These are phyloP conservation scores for Erythrophleum ivorense DNA, from an alignment of 331 rosid genomes.

Conservation along the genomic window DNA sequence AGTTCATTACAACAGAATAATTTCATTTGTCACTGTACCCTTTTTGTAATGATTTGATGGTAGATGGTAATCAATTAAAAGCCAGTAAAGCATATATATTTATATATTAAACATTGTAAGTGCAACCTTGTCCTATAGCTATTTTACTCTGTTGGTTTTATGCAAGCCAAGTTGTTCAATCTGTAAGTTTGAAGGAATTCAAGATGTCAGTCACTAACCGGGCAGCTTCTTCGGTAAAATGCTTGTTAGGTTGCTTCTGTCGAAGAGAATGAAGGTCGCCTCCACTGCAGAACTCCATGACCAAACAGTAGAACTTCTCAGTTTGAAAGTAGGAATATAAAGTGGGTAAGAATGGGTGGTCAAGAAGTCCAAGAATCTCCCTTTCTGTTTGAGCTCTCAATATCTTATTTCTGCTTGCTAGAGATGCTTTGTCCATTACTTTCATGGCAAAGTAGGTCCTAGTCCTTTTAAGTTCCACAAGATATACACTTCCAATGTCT, in stretches of 20 bases:
- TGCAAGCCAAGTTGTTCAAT: neutral
- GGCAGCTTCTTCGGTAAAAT: constrained; percentile 87
- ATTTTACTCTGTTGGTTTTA: neutral
- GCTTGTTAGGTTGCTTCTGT: constrained; percentile 84
- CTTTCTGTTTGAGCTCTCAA: constrained; percentile 79
- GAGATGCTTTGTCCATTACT: constrained; percentile 87
- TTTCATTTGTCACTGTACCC: neutral
- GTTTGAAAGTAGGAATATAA: constrained; percentile 76
- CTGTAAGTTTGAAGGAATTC: neutral
- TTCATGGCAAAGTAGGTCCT: constrained; percentile 76
- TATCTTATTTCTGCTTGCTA: constrained; percentile 76
- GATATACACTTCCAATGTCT: constrained; percentile 86
- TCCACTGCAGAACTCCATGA: constrained; percentile 89
- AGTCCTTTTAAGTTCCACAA: constrained; percentile 74
- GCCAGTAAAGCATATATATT: neutral
- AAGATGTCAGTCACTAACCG: constrained; percentile 51
- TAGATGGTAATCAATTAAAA: neutral
- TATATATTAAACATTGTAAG: neutral
- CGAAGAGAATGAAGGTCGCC: constrained; percentile 89
- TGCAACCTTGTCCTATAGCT: neutral
- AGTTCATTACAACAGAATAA: too few species aligned
- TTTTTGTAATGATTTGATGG: neutral
- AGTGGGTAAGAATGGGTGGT: constrained; percentile 92
- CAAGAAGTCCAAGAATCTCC: constrained; percentile 92
- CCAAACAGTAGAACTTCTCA: constrained; percentile 78